Evolutionary conservation across 257 asterid species (phyloP), one percentile per base, ranked within the genome.

Genomic region (Ligustrum vulgare): DNA sequence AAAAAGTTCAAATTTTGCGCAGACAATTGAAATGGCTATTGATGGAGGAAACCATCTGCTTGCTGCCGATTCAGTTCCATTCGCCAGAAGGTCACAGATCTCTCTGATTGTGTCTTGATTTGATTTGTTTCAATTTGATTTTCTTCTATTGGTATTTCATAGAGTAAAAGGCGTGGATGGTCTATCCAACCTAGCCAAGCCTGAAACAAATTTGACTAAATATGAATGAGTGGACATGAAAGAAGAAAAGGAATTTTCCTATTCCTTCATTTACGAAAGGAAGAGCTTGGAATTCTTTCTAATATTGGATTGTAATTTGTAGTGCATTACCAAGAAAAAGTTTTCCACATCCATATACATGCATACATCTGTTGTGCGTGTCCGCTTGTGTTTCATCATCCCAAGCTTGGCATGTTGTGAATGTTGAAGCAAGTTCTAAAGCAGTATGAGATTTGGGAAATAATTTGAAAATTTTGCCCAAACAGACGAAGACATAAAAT

Each of bases 1-100:
- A 22, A 64, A 69, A 34, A 62, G 49, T 72, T 22, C 71, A 62
- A 69, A 37, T 45, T 45, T 70, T 58, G 70, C 74, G 85, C 83
- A 68, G 71, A 45, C 63, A 15, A 39, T 63, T 23, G 73, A 64
- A 7, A 74, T 76, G 84, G n/a, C 71, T 37, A 25, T 33, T 32
- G 87, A 77, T 51, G 82, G 34, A 77, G 81, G 36, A 81, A 76
- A 77, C 79, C 83, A 79, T 43, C 82, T 75, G 41, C 45, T 72
- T 39, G 75, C 28, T 54, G 74, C 84, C 12, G 85, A 84, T 77
- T 64, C 88, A 23, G 32, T 88, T 28, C 77, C 84, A 36, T 87
- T 83, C 56, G 93, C 93, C 28, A 82, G 91, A 82, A 88, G 86
- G 97, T 88, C 71, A 41, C 78, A 34, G 10, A 16, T 72, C 23